A percentile compares a stretch with the other conserved stretches of the same genome.
Conservation (phyloP, 306 rosid species). For the Biancaea sappan region DNA sequence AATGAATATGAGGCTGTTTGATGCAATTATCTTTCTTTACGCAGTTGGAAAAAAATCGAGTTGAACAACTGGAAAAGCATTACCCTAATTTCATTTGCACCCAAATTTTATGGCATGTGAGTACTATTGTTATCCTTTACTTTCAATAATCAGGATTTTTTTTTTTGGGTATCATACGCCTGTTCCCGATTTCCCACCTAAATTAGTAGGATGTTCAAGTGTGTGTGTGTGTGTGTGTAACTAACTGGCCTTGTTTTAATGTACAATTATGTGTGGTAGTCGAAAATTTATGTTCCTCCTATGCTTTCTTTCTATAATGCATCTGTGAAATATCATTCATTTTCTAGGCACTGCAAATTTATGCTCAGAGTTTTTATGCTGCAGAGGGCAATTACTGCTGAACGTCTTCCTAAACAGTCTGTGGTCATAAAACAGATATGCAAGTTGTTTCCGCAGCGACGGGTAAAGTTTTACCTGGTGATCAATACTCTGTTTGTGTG, state of each 20-base stretch:
- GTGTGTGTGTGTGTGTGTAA: neutral
- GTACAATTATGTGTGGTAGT: constrained; percentile 16
- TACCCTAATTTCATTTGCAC: constrained; percentile 91
- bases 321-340: constrained; percentile 15
- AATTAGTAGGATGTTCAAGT: constrained; percentile 1
- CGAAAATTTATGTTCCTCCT: constrained; percentile 17
- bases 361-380: constrained; percentile 29
- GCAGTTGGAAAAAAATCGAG: constrained; percentile 83
- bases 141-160: constrained; percentile 20
- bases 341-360: constrained; percentile 23
- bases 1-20: constrained; percentile 17
- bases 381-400: constrained; percentile 95
- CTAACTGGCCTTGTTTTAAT: constrained; percentile 13
- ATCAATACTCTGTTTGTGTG: constrained; percentile 14
- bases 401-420: constrained; percentile 88
- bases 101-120: constrained; percentile 89
- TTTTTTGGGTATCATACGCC: constrained; percentile 18
- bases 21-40: constrained; percentile 39
- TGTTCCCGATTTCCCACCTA: constrained; percentile 20
- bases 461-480: constrained; percentile 50
- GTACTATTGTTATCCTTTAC: constrained; percentile 36
- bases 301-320: constrained; percentile 15
- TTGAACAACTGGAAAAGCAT: constrained; percentile 83
- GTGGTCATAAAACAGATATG: constrained; percentile 91
- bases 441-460: constrained; percentile 89